Conservation (phyloP, 1,284 basidiomycete genomes). For the Malassezia slooffiae region DNA sequence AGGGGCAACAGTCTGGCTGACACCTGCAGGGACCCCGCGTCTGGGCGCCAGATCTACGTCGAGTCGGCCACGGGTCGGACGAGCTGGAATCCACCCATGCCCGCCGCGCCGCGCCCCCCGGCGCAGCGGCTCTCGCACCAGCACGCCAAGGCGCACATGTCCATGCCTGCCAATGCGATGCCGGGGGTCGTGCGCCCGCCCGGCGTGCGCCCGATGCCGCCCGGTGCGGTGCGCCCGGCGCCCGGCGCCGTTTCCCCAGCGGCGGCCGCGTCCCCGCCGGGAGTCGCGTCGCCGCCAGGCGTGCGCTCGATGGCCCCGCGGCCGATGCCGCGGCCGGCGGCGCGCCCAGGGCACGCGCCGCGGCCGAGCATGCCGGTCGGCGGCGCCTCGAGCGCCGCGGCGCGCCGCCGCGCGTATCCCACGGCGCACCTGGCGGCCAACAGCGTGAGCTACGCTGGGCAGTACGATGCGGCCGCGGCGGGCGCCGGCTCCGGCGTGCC, state of each 20-base stretch:
- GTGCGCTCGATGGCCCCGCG: neutral
- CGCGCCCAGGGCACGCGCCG: neutral
- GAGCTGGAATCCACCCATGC: conserved; percentile 45
- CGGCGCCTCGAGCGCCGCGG: conserved; percentile 25
- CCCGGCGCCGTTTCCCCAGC: too few species aligned
- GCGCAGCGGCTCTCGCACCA: conserved; percentile 38
- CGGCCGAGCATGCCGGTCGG: neutral
- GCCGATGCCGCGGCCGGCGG: neutral
- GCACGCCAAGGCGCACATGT: conserved; percentile 37
- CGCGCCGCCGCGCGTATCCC: conserved; percentile 49
- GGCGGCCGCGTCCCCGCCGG: too few species aligned
- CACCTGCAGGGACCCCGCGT: conserved; percentile 60
- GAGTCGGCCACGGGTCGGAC: conserved; percentile 46
- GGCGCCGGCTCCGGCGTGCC: conserved; percentile 1
- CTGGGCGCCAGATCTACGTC: conserved; percentile 75
- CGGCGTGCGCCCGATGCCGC: neutral
- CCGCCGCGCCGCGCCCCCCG: conserved; percentile 17
- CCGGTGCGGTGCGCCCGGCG: neutral
- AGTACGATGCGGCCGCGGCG: conserved; percentile 1
- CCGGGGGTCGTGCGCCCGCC: neutral
- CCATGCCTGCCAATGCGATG: conserved; percentile 27
- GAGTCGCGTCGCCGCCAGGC: neutral
- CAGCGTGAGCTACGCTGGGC: conserved; percentile 37
- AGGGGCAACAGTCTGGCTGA: too few species aligned
- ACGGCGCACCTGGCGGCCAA: conserved; percentile 47